phyloP scores from a whole-genome alignment of 108 stramenopile genomes.

The Nitzschia sp. region DNA sequence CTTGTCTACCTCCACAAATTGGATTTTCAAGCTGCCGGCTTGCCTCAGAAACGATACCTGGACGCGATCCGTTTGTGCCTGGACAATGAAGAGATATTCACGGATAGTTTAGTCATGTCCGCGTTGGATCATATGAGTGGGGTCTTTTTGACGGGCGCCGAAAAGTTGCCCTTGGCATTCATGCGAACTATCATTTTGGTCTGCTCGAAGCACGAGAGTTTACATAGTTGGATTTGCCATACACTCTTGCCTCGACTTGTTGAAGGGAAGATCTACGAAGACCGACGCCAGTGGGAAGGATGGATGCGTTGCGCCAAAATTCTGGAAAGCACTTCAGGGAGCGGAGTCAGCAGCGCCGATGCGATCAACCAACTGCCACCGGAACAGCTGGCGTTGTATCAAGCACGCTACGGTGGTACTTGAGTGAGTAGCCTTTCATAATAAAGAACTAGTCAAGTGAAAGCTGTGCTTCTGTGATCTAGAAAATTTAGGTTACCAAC shows the following conservation, averaged over 20 bases:
- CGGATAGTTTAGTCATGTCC: constrained; percentile 73
- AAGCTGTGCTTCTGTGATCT: background rate
- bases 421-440: background rate
- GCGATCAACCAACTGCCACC: constrained; percentile 71
- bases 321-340: constrained; percentile 69
- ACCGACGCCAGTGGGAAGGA: constrained; percentile 83
- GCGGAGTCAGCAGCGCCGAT: constrained; percentile 64
- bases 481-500: constrained; percentile 10
- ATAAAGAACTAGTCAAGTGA: too few species aligned
- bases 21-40: constrained; percentile 68
- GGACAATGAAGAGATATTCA: constrained; percentile 77
- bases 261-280: constrained; percentile 80
- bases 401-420: constrained; percentile 51
- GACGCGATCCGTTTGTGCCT: constrained; percentile 75
- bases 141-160: constrained; percentile 57
- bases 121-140: constrained; percentile 84
- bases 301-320: constrained; percentile 92
- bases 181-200: constrained; percentile 89
- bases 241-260: constrained; percentile 77
- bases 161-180: constrained; percentile 81
- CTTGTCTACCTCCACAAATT: constrained; percentile 82
- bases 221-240: constrained; percentile 85
- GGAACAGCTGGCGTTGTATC: constrained; percentile 70
- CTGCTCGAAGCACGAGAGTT: constrained; percentile 85
- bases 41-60: constrained; percentile 84